A percentile compares a stretch with the other conserved stretches of the same genome.
phyloP scores from a whole-genome alignment of 805 yeast genomes.

The Lipomyces yamanashiensis region DNA sequence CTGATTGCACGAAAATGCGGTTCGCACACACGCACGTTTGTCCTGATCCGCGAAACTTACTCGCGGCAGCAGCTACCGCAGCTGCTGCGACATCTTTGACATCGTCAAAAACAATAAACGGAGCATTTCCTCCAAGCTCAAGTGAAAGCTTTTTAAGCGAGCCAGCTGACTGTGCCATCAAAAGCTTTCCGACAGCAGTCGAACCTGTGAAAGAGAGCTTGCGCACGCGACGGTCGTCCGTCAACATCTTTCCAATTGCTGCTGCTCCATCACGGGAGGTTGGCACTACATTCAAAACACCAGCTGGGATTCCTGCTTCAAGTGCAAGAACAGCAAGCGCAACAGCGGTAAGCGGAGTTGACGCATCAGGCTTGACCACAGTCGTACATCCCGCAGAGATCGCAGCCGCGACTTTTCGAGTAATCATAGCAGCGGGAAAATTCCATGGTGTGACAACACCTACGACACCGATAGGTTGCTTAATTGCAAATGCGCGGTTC shows the following conservation, averaged over 20 bases:
- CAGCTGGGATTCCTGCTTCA: constrained; percentile 73
- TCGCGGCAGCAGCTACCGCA: constrained; percentile 64
- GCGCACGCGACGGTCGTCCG: constrained; percentile 59
- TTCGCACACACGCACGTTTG: constrained; percentile 67
- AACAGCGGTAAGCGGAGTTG: constrained; percentile 74
- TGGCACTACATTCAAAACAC: constrained; percentile 65
- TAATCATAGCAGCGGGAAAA: constrained; percentile 65
- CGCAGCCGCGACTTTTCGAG: constrained; percentile 64
- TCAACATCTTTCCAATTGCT: constrained; percentile 56
- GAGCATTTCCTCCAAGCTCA: constrained; percentile 84
- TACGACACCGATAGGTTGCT: constrained; percentile 82
- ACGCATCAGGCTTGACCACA: constrained; percentile 76
- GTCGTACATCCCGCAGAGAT: constrained; percentile 80
- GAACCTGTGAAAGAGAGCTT: constrained; percentile 82
- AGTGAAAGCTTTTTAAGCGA: constrained; percentile 72
- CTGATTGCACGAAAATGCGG: constrained; percentile 52
- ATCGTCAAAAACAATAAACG: constrained; percentile 74
- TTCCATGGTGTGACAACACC: constrained; percentile 86
- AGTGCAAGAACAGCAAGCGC: constrained; percentile 65
- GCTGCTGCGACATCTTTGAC: constrained; percentile 73
- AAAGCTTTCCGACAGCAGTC: constrained; percentile 69
- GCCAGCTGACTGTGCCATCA: constrained; percentile 62
- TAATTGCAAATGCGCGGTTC: constrained; percentile 59
- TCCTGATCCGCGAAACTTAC: constrained; percentile 77
- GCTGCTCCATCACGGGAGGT: constrained; percentile 45